These are phyloP conservation scores for Juglanconis oblonga DNA, from an alignment of 2,329 filamentous ascomycete genomes.

Conservation along the genomic window DNA sequence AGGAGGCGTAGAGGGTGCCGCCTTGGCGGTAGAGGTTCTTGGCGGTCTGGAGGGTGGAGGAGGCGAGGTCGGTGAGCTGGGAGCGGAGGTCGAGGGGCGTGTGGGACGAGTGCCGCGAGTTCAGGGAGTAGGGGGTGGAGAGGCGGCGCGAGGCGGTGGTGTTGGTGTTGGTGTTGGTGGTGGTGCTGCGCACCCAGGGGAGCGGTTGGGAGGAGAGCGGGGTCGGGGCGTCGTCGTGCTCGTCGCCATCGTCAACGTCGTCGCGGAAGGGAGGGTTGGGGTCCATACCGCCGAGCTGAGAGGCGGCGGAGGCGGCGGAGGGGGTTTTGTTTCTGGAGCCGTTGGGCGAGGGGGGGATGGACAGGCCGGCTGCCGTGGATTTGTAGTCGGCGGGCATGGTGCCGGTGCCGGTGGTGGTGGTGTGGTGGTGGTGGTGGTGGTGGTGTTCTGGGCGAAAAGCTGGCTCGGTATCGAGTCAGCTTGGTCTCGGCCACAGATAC, in stretches of 20 bases:
- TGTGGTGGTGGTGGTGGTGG: background rate
- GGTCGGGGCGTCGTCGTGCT: slow-evolving; percentile 32
- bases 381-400: slow-evolving; percentile 51
- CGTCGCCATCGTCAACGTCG: slow-evolving; percentile 25
- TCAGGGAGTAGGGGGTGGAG: slow-evolving; percentile 38
- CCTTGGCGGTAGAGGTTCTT: slow-evolving; percentile 43
- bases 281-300: slow-evolving; percentile 22
- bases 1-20: slow-evolving; percentile 48
- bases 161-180: slow-evolving; percentile 1
- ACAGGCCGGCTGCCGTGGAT: slow-evolving; percentile 47
- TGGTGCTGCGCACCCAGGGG: slow-evolving; percentile 34
- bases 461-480: background rate
- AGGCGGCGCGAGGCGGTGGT: slow-evolving; percentile 35
- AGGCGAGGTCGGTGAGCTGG: slow-evolving; percentile 29
- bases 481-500: no score
- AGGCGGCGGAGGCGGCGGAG: slow-evolving; percentile 29
- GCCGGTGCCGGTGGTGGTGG: background rate
- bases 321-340: slow-evolving; percentile 19
- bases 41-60: slow-evolving; percentile 39
- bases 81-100: slow-evolving; percentile 31
- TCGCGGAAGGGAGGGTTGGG: slow-evolving; percentile 24
- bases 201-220: slow-evolving; percentile 36
- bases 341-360: slow-evolving; percentile 36
- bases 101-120: slow-evolving; percentile 25
- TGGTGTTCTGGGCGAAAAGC: background rate